phyloP scores from a whole-genome alignment of 1,284 basidiomycete species.

The Mycena sp. region DNA sequence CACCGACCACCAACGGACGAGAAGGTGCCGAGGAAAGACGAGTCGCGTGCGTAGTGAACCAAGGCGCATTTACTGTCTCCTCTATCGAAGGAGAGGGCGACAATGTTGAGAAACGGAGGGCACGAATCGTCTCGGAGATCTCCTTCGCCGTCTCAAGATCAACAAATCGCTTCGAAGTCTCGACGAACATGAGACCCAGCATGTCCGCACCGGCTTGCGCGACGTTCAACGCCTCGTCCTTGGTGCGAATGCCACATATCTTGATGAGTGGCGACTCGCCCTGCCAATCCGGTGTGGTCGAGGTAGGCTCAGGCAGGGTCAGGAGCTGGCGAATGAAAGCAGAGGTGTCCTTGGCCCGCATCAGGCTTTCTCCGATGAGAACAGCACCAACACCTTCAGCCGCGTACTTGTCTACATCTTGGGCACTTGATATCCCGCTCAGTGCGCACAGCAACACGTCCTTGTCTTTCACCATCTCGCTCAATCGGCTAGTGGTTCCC shows the following conservation, averaged over 20 bases:
- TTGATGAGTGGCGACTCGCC: conserved; percentile 80
- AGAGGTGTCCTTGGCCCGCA: conserved; percentile 87
- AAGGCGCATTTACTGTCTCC: conserved; percentile 48
- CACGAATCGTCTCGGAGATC: conserved; percentile 76
- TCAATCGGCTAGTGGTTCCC: conserved; percentile 91
- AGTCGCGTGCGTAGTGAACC: conserved; percentile 61
- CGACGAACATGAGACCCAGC: conserved; percentile 88
- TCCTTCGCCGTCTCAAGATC: conserved; percentile 69
- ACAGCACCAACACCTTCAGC: conserved; percentile 89
- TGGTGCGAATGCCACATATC: conserved; percentile 87
- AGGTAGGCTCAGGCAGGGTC: conserved; percentile 45
- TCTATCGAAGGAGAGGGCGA: too few relatives aligned
- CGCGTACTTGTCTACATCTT: conserved; percentile 86
- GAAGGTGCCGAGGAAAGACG: conserved; percentile 45
- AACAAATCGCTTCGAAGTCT: conserved; percentile 76
- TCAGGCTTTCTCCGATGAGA: conserved; percentile 93
- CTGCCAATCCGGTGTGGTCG: conserved; percentile 39
- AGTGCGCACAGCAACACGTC: conserved; percentile 91
- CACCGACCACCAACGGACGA: conserved; percentile 73
- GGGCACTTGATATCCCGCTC: conserved; percentile 84
- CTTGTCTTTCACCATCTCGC: conserved; percentile 79
- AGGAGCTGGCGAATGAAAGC: conserved; percentile 88
- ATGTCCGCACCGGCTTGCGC: conserved; percentile 90
- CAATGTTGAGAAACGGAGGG: conserved; percentile 28
- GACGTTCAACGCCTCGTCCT: conserved; percentile 80